Conservation (phyloP, 345 rosid species). For the Hibiscus syriacus region DNA sequence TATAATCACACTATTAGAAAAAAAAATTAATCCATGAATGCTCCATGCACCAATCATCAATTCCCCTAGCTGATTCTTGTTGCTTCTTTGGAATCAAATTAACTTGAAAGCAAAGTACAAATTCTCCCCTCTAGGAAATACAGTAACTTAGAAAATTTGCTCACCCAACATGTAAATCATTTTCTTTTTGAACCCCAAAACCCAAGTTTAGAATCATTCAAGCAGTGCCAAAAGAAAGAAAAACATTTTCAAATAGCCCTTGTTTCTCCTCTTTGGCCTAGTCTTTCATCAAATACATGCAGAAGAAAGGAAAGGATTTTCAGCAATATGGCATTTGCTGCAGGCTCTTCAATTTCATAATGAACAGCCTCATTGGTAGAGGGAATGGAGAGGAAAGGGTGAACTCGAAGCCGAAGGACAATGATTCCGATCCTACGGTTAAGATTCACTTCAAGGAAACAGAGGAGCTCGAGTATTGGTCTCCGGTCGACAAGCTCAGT, state of each 20-base stretch:
- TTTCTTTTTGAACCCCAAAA: background rate
- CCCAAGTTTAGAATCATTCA: constrained; percentile 6
- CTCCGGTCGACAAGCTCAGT: constrained; percentile 1
- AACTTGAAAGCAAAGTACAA: constrained; percentile 1
- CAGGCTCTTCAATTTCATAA: constrained; percentile 20
- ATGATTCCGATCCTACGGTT: constrained; percentile 8
- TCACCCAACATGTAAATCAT: background rate
- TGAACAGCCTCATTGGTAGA: constrained; percentile 9
- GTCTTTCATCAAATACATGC: background rate
- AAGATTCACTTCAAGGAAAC: constrained; percentile 20
- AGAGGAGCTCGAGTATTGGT: constrained; percentile 14
- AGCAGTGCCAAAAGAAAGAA: no score
- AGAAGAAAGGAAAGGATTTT: background rate
- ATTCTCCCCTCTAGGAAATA: background rate
- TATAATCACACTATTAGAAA: no score
- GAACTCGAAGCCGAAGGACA: background rate
- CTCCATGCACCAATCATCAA: background rate
- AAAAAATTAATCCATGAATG: no score
- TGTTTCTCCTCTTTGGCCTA: background rate
- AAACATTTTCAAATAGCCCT: background rate
- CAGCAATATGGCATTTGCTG: constrained; percentile 25
- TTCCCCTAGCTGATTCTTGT: background rate
- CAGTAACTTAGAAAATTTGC: no score
- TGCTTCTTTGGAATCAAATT: background rate
- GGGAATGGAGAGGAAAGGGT: background rate